Base-by-base conservation (phyloP, 2,329 filamentous ascomycete genomes). In the Microdochium paspali region DNA sequence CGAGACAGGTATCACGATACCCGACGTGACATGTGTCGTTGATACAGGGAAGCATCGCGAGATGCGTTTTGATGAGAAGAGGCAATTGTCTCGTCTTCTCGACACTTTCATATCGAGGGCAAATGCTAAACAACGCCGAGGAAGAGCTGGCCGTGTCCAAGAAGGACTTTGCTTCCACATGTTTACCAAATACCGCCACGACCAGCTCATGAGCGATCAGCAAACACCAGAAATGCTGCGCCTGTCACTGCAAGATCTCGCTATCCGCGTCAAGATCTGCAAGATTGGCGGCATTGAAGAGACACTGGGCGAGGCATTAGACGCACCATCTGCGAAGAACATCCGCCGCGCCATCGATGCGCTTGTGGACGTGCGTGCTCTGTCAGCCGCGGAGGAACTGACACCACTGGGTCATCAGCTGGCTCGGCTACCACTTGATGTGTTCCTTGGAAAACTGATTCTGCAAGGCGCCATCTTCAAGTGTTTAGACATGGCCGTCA, bases 1-100 rank as follows among this genome's bases (percentile, higher is more conserved):
- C 4, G 93, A 98, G 65, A 98, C 93, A 1, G 93, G 93, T 70
- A 95, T 98, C 60, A 98, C 93, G 0, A 98, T 98, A 54, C 93
- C 93, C 1, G 93, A 98, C 61, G 88, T 98, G 25, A 97, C 93
- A 1, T 95, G 90, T 57, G 93, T 98, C 43, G 86, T 98, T 49
- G 93, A 98, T 64, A 90, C 90, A 1, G 93, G 93, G 48, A 97
- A 95, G 65, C 91, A 97, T 66, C 90, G 94, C 54, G 91, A 95
- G 65, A 96, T 96, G 91, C 77, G 91, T 24, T 97, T 95, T 57
- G 91, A 98, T 60, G 93, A 98, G 68, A 81, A 87, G 47, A 79
- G 90, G 48, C 93, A 98, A 60, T 74, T 98, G 28, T 97, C 91
- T 1, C 80, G 88, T 21, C 76, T 98, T 20, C 85, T 95, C 28